Conservation (phyloP, 163 green algal species). For the Dunaliella salina region DNA sequence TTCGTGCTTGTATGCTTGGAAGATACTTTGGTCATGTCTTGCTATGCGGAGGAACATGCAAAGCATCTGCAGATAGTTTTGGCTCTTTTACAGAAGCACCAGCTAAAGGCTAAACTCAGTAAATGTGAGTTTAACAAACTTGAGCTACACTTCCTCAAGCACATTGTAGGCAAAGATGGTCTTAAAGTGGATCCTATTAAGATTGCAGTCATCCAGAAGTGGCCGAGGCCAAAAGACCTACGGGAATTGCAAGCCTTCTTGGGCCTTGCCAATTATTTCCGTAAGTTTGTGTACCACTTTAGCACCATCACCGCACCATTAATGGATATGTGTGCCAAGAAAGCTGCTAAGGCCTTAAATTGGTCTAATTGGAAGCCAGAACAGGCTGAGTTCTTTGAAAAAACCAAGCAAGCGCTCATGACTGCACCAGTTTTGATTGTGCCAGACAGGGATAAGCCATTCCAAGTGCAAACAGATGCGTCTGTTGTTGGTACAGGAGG, state of each 20-base stretch:
- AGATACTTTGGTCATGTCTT: slow-evolving; percentile 43
- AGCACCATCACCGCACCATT: neutral
- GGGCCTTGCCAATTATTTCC: slow-evolving; percentile 43
- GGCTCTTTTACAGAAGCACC: slow-evolving; percentile 17
- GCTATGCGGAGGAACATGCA: slow-evolving; percentile 28
- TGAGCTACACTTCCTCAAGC: no score
- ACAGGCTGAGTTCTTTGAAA: neutral
- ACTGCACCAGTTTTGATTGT: no score
- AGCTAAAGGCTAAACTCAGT: slow-evolving; percentile 29
- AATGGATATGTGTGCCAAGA: neutral
- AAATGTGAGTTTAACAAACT: slow-evolving; percentile 56
- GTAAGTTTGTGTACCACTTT: slow-evolving; percentile 29
- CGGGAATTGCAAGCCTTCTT: slow-evolving; percentile 33
- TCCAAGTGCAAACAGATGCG: neutral
- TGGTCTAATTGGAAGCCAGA: neutral
- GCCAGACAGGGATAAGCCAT: neutral
- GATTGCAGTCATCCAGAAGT: slow-evolving; percentile 22
- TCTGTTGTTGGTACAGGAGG: neutral
- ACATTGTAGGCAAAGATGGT: slow-evolving; percentile 24
- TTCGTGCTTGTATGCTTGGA: slow-evolving; percentile 43
- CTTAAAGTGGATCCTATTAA: slow-evolving; percentile 32
- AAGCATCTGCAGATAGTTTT: slow-evolving; percentile 36
- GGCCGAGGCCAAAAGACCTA: slow-evolving; percentile 22
- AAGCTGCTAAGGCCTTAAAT: neutral
- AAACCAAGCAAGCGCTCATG: neutral